phyloP scores from a whole-genome alignment of 2,329 filamentous ascomycete species.

The Claviceps arundinis region DNA sequence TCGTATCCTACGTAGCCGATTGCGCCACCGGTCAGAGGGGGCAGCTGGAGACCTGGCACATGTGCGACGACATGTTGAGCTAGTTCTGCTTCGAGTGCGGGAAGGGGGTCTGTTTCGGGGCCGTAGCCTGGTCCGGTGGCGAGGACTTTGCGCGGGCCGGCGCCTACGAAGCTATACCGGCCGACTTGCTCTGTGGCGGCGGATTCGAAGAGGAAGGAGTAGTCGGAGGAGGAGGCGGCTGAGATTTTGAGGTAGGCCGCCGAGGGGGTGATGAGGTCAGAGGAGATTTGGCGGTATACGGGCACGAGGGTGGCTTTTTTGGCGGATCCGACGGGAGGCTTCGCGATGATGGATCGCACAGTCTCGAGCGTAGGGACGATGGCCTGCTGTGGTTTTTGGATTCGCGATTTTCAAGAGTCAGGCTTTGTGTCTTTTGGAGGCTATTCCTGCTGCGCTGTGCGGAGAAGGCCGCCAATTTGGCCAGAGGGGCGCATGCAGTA shows the following conservation, averaged over 20 bases:
- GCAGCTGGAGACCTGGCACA: slow-evolving; percentile 70
- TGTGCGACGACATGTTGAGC: slow-evolving; percentile 65
- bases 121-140: slow-evolving; percentile 83
- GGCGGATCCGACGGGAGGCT: slow-evolving; percentile 15
- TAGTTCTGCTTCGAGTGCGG: slow-evolving; percentile 69
- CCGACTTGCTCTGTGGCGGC: slow-evolving; percentile 89
- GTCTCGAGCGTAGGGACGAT: slow-evolving; percentile 33
- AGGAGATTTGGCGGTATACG: slow-evolving; percentile 71
- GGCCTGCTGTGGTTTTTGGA: slow-evolving; percentile 18
- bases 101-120: slow-evolving; percentile 70
- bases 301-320: slow-evolving; percentile 59
- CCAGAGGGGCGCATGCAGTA: background rate
- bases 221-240: slow-evolving; percentile 49
- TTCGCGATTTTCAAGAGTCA: slow-evolving; percentile 1
- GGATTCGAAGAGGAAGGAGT: slow-evolving; percentile 92
- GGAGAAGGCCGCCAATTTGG: too few relatives aligned
- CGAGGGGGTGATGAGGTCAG: slow-evolving; percentile 89
- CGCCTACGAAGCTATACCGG: slow-evolving; percentile 89
- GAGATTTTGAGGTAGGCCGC: slow-evolving; percentile 88
- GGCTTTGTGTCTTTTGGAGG: background rate
- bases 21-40: slow-evolving; percentile 78
- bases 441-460: too few relatives aligned
- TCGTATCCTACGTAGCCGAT: slow-evolving; percentile 97
- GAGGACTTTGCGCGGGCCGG: slow-evolving; percentile 65
- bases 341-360: slow-evolving; percentile 29